A percentile compares a stretch with the other conserved stretches of the same genome.
Evolutionary conservation across 805 yeast species (phyloP).

Genomic region (Candida glaebosa): DNA sequence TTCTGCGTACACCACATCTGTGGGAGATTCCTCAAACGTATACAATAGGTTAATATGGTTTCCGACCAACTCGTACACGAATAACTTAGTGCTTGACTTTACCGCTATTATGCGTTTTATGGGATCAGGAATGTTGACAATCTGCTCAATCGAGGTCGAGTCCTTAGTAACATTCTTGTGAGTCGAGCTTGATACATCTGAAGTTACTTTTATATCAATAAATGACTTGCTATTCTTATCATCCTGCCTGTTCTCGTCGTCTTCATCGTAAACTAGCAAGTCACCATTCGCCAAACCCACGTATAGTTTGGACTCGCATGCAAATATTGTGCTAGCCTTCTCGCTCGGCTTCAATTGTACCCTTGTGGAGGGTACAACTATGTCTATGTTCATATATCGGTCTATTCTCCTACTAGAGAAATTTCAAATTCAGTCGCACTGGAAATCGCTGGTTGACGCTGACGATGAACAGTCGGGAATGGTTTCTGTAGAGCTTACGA

Average conservation of each 20-base stretch:
- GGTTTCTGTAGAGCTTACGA: too few species aligned
- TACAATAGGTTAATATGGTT: slow-evolving; percentile 30
- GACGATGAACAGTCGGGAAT: too few species aligned
- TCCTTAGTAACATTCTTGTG: slow-evolving; percentile 6
- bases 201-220: slow-evolving; percentile 16
- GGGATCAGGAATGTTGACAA: slow-evolving; percentile 17
- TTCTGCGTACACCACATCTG: slow-evolving; percentile 16
- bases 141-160: slow-evolving; percentile 15
- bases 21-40: slow-evolving; percentile 23
- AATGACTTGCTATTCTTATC: slow-evolving; percentile 21
- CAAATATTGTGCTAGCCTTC: slow-evolving; percentile 23
- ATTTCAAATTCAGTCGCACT: too few species aligned
- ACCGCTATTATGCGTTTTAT: slow-evolving; percentile 21
- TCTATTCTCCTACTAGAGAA: too few species aligned
- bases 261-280: slow-evolving; percentile 18
- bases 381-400: slow-evolving; percentile 33
- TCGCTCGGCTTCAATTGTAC: slow-evolving; percentile 22
- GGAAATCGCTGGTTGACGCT: too few species aligned
- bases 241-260: neutral
- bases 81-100: slow-evolving; percentile 20
- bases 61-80: slow-evolving; percentile 30
- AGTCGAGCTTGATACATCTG: slow-evolving; percentile 9
- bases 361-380: slow-evolving; percentile 34
- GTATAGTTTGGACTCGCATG: slow-evolving; percentile 17
- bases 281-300: slow-evolving; percentile 37